These are phyloP conservation scores for Starmerella tilneyi DNA, from an alignment of 805 yeast genomes.

Conservation along the genomic window DNA sequence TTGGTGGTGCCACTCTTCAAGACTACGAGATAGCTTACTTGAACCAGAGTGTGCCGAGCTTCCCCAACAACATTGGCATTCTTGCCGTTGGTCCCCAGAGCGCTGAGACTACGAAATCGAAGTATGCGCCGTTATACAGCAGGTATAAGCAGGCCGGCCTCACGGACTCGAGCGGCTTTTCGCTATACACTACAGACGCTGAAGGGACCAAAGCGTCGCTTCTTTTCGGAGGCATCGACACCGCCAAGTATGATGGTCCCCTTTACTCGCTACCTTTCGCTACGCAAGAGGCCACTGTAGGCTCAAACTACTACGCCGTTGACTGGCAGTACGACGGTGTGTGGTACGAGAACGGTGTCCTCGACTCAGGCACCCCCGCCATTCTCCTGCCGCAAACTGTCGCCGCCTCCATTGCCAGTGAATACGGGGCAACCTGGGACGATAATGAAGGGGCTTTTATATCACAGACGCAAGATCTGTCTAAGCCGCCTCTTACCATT, in stretches of 20 bases:
- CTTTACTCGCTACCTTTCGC: constrained; percentile 29
- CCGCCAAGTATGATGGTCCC: constrained; percentile 34
- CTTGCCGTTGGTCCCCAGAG: constrained; percentile 30
- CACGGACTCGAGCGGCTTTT: constrained; percentile 35
- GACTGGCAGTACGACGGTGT: constrained; percentile 8
- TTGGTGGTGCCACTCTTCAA: constrained; percentile 44
- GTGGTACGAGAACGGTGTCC: constrained; percentile 14
- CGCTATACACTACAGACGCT: constrained; percentile 34
- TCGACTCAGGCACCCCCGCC: constrained; percentile 48
- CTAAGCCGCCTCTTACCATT: constrained; percentile 6
- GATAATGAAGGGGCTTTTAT: not conserved
- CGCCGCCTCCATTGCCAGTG: constrained; percentile 3
- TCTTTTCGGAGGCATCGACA: constrained; percentile 37
- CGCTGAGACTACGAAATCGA: constrained; percentile 24
- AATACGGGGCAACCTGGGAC: constrained; percentile 7
- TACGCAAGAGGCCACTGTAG: not conserved
- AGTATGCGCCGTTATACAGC: constrained; percentile 26
- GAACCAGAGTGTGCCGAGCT: constrained; percentile 46
- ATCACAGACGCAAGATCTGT: not conserved
- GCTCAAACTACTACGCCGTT: not conserved
- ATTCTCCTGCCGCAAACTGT: constrained; percentile 35
- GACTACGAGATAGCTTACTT: constrained; percentile 62
- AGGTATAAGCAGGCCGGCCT: constrained; percentile 31
- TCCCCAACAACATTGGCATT: constrained; percentile 35
- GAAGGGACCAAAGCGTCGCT: constrained; percentile 28